Evolutionary conservation across 2,329 filamentous ascomycete species (phyloP).

Genomic region (Paecilomyces niveus): DNA sequence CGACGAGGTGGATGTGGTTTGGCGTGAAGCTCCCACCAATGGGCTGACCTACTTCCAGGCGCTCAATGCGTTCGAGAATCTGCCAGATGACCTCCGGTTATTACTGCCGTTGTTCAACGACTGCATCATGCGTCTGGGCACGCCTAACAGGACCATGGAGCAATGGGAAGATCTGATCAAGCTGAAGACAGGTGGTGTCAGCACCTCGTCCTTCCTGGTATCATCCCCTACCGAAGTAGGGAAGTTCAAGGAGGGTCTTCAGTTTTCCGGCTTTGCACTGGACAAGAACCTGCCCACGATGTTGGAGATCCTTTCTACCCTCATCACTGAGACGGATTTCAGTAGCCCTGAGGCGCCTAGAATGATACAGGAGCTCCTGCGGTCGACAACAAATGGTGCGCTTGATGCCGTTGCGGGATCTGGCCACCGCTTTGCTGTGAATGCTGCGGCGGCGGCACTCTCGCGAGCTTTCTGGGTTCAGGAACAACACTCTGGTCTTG

Average conservation of each 20-base stretch:
- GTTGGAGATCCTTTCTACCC: conserved; percentile 73
- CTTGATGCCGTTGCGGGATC: conserved; percentile 87
- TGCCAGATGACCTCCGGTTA: conserved; percentile 77
- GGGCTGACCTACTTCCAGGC: conserved; percentile 94
- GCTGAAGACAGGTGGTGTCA: conserved; percentile 87
- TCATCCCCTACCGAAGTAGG: conserved; percentile 67
- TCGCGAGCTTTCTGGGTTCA: conserved; percentile 63
- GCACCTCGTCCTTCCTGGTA: conserved; percentile 74
- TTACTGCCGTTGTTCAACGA: conserved; percentile 88
- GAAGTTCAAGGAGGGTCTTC: conserved; percentile 70
- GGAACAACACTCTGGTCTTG: conserved; percentile 84
- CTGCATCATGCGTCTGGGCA: conserved; percentile 87
- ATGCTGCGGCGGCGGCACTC: conserved; percentile 73
- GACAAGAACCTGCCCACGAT: conserved; percentile 87
- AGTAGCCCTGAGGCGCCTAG: conserved; percentile 71
- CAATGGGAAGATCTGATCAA: conserved; percentile 94
- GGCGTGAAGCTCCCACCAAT: conserved; percentile 89
- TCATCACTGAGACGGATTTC: conserved; percentile 86
- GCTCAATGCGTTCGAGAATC: conserved; percentile 67
- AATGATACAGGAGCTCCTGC: conserved; percentile 78
- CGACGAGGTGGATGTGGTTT: conserved; percentile 66
- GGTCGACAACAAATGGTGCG: conserved; percentile 79
- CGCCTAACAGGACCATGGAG: conserved; percentile 81
- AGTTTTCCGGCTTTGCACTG: conserved; percentile 77
- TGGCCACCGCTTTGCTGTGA: conserved; percentile 79